Conservation (phyloP, 78 protist species). For the slime mould (Dictyostelium discoideum) region DNA sequence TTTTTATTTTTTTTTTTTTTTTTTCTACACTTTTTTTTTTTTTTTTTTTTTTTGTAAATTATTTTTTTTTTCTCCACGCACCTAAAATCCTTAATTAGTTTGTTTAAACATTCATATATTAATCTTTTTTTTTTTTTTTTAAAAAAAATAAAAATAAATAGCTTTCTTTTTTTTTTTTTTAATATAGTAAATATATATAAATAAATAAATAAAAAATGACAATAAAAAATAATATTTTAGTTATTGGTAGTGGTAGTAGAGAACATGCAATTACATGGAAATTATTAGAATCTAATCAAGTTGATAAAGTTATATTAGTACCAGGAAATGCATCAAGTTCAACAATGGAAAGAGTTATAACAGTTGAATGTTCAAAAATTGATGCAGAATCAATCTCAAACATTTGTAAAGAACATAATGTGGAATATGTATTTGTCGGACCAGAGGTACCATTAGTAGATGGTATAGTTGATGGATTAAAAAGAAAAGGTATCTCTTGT, state of each 20-base stretch:
- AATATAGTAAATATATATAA: too few relatives aligned
- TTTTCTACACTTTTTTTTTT: too few relatives aligned
- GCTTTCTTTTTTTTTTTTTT: too few relatives aligned
- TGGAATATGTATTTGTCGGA: conserved; percentile 89
- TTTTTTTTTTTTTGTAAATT: too few relatives aligned
- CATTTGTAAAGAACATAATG: neutral
- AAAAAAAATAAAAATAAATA: too few relatives aligned
- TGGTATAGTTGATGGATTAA: conserved; percentile 85
- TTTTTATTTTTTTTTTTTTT: too few relatives aligned
- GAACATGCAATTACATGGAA: conserved; percentile 86
- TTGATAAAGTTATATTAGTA: conserved; percentile 48
- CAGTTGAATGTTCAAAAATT: neutral
- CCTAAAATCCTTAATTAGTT: neutral
- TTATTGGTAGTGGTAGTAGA: conserved; percentile 75
- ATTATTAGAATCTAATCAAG: conserved; percentile 45
- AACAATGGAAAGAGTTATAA: conserved; percentile 12
- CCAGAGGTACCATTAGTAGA: conserved; percentile 94
- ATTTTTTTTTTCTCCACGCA: neutral
- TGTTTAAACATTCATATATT: neutral
- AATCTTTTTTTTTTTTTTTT: neutral
- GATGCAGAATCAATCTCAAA: conserved; percentile 3
- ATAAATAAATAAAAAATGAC: neutral
- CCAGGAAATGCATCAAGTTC: conserved; percentile 70
- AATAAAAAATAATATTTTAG: conserved; percentile 40
- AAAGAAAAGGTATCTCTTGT: conserved; percentile 39